A percentile compares a stretch with the other conserved stretches of the same genome.
Conservation (phyloP, 805 yeast species). For the Clavispora santaluciae region DNA sequence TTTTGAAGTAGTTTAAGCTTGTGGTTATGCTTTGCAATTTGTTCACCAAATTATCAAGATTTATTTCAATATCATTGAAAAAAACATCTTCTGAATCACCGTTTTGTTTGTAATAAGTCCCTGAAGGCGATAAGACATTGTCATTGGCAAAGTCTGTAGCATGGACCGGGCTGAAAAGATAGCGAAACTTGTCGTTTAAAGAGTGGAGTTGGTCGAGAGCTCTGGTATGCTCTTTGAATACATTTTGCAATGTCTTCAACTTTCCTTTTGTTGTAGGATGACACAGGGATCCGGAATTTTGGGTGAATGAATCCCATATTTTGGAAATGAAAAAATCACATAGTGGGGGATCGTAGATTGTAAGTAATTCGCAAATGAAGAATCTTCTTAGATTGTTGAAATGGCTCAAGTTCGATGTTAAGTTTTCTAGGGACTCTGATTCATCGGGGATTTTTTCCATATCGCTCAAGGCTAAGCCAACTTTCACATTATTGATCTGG, state of each 20-base stretch:
- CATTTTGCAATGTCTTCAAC: slow-evolving; percentile 14
- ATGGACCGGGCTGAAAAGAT: slow-evolving; percentile 4
- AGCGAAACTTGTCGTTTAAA: slow-evolving; percentile 26
- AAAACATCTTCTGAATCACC: slow-evolving; percentile 3
- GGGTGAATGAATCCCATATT: slow-evolving; percentile 18
- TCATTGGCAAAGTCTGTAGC: slow-evolving; percentile 14
- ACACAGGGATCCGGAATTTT: slow-evolving; percentile 2
- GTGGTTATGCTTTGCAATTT: slow-evolving; percentile 29
- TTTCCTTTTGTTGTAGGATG: slow-evolving; percentile 13
- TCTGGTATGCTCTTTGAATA: slow-evolving; percentile 22
- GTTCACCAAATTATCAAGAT: slow-evolving; percentile 23
- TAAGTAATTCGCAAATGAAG: slow-evolving; percentile 34
- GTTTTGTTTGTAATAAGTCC: neutral
- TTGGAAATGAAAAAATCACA: slow-evolving; percentile 30
- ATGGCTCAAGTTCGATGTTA: slow-evolving; percentile 18
- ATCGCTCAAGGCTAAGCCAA: slow-evolving; percentile 14
- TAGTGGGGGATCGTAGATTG: slow-evolving; percentile 26
- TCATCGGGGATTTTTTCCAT: slow-evolving; percentile 4
- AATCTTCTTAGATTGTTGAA: slow-evolving; percentile 36
- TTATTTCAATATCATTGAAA: slow-evolving; percentile 9
- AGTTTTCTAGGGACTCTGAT: slow-evolving; percentile 5
- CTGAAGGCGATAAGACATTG: slow-evolving; percentile 7
- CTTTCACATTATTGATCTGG: slow-evolving; percentile 30
- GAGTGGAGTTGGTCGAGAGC: slow-evolving; percentile 18
- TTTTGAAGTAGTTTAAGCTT: slow-evolving; percentile 33